phyloP scores from a whole-genome alignment of 1,139 yeast genomes.

The Taphrina wiesneri region DNA sequence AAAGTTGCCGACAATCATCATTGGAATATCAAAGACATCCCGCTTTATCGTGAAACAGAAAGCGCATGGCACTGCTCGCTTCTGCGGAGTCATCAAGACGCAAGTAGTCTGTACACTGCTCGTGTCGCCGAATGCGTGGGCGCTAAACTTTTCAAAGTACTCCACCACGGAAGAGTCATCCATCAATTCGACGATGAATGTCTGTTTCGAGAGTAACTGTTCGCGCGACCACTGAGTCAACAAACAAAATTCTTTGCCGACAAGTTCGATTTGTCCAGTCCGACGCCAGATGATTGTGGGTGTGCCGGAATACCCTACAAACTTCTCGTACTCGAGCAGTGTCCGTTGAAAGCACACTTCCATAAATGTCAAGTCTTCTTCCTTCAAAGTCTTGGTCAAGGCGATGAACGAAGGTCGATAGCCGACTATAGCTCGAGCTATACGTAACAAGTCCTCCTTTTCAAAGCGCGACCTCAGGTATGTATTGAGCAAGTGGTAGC shows the following conservation, averaged over 20 bases:
- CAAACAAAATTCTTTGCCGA: slow-evolving; percentile 86
- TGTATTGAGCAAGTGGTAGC: slow-evolving; percentile 77
- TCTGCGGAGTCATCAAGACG: slow-evolving; percentile 64
- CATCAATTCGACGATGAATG: slow-evolving; percentile 83
- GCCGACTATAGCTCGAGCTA: slow-evolving; percentile 86
- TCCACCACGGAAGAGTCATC: slow-evolving; percentile 85
- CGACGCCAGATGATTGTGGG: slow-evolving; percentile 96
- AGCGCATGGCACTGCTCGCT: slow-evolving; percentile 58
- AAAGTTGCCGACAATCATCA: slow-evolving; percentile 87
- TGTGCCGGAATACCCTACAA: slow-evolving; percentile 80
- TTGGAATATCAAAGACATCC: slow-evolving; percentile 88
- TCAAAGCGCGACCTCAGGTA: slow-evolving; percentile 73
- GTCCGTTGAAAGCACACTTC: slow-evolving; percentile 96
- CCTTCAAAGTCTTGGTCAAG: slow-evolving; percentile 81
- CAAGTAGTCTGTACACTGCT: slow-evolving; percentile 82
- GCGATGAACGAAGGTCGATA: slow-evolving; percentile 92
- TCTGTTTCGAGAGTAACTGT: slow-evolving; percentile 55
- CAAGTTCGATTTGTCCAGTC: slow-evolving; percentile 92
- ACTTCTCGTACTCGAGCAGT: slow-evolving; percentile 79
- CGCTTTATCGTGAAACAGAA: slow-evolving; percentile 89
- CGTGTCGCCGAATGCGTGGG: slow-evolving; percentile 88
- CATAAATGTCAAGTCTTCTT: slow-evolving; percentile 89
- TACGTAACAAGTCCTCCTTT: slow-evolving; percentile 67
- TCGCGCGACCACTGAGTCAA: slow-evolving; percentile 86
- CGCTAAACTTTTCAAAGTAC: slow-evolving; percentile 79